These are phyloP conservation scores for Eucalyptus curtisii DNA, from an alignment of 345 rosid genomes.

Conservation along the genomic window DNA sequence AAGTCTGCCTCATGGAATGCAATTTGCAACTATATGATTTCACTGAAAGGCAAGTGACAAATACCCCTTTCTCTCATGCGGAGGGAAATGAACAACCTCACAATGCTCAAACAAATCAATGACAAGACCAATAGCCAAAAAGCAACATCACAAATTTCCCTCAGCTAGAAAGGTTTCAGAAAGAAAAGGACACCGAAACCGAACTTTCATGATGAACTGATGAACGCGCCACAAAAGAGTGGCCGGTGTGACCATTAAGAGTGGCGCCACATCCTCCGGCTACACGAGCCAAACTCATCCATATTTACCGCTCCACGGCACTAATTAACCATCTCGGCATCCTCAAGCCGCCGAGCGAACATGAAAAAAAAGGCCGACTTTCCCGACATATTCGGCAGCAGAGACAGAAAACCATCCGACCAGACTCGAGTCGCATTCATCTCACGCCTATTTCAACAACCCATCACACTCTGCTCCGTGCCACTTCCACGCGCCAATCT, in stretches of 20 bases:
- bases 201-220: background rate
- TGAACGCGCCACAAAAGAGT: background rate
- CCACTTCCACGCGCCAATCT: too few relatives aligned
- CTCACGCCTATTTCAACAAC: background rate
- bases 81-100: background rate
- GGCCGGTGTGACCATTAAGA: background rate
- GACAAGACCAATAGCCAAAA: background rate
- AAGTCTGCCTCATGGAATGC: background rate
- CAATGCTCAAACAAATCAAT: background rate
- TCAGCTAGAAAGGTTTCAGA: background rate
- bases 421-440: background rate
- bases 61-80: background rate
- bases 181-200: background rate
- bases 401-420: background rate
- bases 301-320: background rate
- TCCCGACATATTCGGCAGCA: background rate
- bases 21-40: background rate
- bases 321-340: background rate
- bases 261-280: background rate
- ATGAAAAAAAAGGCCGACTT: background rate
- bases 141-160: background rate
- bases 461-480: background rate
- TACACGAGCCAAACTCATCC: background rate
- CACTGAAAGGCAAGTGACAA: background rate
- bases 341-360: background rate